These are phyloP conservation scores for Picea glauca DNA, from an alignment of 75 land plant species.

Conservation along the genomic window DNA sequence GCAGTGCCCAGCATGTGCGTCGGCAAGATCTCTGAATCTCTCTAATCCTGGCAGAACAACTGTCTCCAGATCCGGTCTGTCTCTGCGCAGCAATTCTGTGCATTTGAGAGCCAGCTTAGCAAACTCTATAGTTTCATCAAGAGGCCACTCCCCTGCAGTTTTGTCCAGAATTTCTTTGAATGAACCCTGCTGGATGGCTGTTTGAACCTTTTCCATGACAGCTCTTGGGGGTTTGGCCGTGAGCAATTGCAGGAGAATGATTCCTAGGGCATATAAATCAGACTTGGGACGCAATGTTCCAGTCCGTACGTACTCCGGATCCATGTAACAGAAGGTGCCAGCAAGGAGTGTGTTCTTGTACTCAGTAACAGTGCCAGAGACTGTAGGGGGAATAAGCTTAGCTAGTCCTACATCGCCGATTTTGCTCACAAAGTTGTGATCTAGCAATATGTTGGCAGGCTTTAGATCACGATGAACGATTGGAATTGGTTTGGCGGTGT, in stretches of 20 bases:
- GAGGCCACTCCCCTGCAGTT: constrained; percentile 25
- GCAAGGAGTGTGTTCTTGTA: constrained; percentile 20
- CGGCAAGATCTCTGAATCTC: background rate
- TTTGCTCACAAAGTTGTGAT: constrained; percentile 27
- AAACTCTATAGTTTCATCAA: constrained; percentile 13
- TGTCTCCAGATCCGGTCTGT: constrained; percentile 19
- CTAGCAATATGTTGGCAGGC: constrained; percentile 33
- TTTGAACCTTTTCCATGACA: constrained; percentile 7
- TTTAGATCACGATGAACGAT: constrained; percentile 40
- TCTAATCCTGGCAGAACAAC: constrained; percentile 16
- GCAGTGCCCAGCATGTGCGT: background rate
- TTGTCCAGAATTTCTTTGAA: constrained; percentile 10
- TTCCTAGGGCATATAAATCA: constrained; percentile 38
- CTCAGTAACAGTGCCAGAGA: constrained; percentile 12
- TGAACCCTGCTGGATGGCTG: constrained; percentile 6
- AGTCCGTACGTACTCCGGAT: constrained; percentile 37
- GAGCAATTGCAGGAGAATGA: constrained; percentile 34
- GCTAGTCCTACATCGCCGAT: constrained; percentile 31
- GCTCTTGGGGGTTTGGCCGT: constrained; percentile 23
- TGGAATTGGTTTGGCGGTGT: constrained; percentile 26
- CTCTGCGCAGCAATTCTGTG: constrained; percentile 11
- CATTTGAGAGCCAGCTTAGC: constrained; percentile 19
- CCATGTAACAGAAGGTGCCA: constrained; percentile 46
- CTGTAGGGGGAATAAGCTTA: constrained; percentile 11
- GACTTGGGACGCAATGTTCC: constrained; percentile 24